Conservation (phyloP, 192 early-diverging fungal species). For the Coemansia sp. region DNA sequence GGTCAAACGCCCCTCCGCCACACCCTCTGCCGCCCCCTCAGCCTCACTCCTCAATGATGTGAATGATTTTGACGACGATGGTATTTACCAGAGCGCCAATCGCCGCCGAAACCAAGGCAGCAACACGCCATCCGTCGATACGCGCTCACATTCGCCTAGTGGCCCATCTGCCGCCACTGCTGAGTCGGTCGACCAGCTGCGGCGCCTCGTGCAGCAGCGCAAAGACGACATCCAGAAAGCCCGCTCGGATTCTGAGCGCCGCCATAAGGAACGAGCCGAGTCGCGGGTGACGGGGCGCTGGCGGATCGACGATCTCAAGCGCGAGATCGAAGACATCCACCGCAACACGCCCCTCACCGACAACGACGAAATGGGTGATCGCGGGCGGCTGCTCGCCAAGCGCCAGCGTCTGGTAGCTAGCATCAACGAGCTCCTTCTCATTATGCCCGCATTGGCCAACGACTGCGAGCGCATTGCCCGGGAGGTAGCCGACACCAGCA, state of each 20-base stretch:
- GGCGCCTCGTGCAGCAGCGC: constrained; percentile 26
- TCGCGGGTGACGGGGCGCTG: constrained; percentile 34
- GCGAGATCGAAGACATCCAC: constrained; percentile 45
- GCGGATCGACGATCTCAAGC: constrained; percentile 49
- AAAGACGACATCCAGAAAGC: constrained; percentile 12
- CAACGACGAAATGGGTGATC: neutral
- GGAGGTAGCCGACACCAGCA: constrained; percentile 27
- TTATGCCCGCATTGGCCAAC: constrained; percentile 23
- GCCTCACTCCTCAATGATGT: too few relatives aligned
- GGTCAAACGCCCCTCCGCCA: constrained; percentile 10
- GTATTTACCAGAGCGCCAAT: constrained; percentile 38
- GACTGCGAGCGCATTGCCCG: constrained; percentile 30
- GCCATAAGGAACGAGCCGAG: constrained; percentile 33
- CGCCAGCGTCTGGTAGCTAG: constrained; percentile 24
- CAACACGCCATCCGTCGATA: constrained; percentile 11
- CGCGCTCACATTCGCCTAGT: constrained; percentile 5
- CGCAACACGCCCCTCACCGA: constrained; percentile 8
- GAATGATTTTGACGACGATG: neutral
- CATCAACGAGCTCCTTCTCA: constrained; percentile 21
- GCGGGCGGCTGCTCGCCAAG: constrained; percentile 23
- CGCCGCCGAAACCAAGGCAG: constrained; percentile 18
- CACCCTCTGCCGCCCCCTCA: neutral
- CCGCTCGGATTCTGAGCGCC: constrained; percentile 7
- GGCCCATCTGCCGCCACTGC: neutral
- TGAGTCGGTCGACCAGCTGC: constrained; percentile 41